These are phyloP conservation scores for Geosiphon pyriformis DNA, from an alignment of 192 early-diverging fungal species.

Conservation along the genomic window DNA sequence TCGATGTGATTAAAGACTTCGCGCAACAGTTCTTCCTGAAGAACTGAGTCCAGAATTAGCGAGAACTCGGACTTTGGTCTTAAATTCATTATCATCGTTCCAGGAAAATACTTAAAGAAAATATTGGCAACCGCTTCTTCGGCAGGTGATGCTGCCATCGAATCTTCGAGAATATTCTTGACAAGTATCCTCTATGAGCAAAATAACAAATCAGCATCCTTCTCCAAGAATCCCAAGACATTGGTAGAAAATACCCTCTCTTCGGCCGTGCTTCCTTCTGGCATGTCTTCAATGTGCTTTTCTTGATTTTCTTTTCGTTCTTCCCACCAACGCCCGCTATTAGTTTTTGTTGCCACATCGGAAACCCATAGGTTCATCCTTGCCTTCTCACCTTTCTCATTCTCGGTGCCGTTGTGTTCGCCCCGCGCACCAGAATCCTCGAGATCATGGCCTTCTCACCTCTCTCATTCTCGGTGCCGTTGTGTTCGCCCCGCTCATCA, in stretches of 20 bases:
- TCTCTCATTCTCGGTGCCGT: too few relatives aligned
- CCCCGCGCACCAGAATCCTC: too few relatives aligned
- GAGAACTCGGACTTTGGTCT: conserved; percentile 19
- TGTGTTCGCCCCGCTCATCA: conserved; percentile 18
- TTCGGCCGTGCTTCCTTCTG: conserved; percentile 4
- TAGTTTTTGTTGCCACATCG: conserved; percentile 6
- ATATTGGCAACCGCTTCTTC: conserved; percentile 6
- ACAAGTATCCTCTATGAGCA: conserved; percentile 22
- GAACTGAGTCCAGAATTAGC: conserved; percentile 10
- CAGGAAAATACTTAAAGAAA: conserved; percentile 16
- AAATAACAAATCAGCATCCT: conserved; percentile 18
- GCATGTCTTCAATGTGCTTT: background rate
- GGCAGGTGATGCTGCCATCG: conserved; percentile 7
- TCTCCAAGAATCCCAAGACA: conserved; percentile 25
- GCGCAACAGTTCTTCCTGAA: conserved; percentile 14
- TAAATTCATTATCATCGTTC: conserved; percentile 9
- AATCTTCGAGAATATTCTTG: conserved; percentile 23
- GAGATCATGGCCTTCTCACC: too few relatives aligned
- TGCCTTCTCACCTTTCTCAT: too few relatives aligned
- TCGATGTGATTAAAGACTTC: conserved; percentile 23
- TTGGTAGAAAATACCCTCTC: conserved; percentile 17
- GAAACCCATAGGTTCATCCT: too few relatives aligned
- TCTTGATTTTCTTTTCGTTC: conserved; percentile 3
- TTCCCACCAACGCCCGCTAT: conserved; percentile 6
- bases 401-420: too few relatives aligned